A percentile compares a stretch with the other conserved stretches of the same genome.
These are phyloP conservation scores for Penicillium bovifimosum DNA, from an alignment of 495 filamentous ascomycete genomes.

Conservation along the genomic window DNA sequence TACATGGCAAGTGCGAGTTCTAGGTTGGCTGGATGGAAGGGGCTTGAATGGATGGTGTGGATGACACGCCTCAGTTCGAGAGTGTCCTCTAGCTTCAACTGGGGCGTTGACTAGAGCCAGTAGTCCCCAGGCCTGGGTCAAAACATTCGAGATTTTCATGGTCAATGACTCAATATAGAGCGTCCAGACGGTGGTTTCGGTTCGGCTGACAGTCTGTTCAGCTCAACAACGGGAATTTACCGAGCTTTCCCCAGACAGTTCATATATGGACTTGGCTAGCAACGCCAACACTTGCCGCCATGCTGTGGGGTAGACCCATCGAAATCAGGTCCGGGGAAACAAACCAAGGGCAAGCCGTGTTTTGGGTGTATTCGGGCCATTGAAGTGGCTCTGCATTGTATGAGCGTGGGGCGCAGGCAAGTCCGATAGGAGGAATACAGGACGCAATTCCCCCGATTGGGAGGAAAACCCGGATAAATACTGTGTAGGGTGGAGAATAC, in stretches of 20 bases:
- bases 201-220: background rate
- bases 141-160: slow-evolving; percentile 29
- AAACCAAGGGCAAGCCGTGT: background rate
- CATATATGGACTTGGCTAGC: background rate
- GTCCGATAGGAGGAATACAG: slow-evolving; percentile 36
- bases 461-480: slow-evolving; percentile 29
- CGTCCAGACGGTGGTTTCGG: background rate
- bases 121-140: slow-evolving; percentile 25
- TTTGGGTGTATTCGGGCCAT: too few species aligned
- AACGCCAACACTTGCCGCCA: background rate
- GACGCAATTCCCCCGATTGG: slow-evolving; percentile 28
- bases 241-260: background rate
- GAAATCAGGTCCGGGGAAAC: slow-evolving; percentile 19
- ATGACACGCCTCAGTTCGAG: slow-evolving; percentile 25
- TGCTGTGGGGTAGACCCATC: slow-evolving; percentile 14
- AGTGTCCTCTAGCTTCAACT: slow-evolving; percentile 16
- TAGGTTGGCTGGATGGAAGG: slow-evolving; percentile 25
- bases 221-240: too few species aligned
- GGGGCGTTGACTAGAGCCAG: slow-evolving; percentile 17
- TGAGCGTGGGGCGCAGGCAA: background rate
- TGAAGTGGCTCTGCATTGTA: slow-evolving; percentile 4
- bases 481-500: background rate
- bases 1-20: slow-evolving; percentile 35
- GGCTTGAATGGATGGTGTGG: slow-evolving; percentile 34
- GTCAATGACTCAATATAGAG: slow-evolving; percentile 2